Base-by-base conservation (phyloP, 2,329 filamentous ascomycete genomes). In the Sporothrix curviconia region DNA sequence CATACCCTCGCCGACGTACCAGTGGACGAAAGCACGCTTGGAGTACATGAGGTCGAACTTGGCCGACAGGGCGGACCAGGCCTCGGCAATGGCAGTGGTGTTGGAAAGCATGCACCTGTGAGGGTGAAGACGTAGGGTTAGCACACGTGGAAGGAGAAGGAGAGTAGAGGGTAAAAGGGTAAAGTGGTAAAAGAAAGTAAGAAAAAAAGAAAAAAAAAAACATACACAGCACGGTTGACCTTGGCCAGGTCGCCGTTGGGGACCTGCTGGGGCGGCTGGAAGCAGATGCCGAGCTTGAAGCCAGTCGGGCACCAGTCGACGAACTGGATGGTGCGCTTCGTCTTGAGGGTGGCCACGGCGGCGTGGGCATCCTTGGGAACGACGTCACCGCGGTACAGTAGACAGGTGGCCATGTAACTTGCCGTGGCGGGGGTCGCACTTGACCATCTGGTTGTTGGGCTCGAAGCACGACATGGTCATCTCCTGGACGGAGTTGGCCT, bases 1-100 rank as follows among this genome's bases (percentile, higher is more conserved):
- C 94, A 99, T 99, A 85, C 94, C 94, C 83, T 97, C 94, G 80
- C 94, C 94, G 72, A 99, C 94, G 70, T 97, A 99, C 94, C 94
- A 99, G 80, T 99, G 94, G 64, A 99, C 94, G 78, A 99, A 99
- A 62, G 94, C 94, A 81, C 94, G 94, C 88, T 99, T 99, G 75
- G 90, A 95, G 86, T 97, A 96, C 94, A 99, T 99, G 74, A 99
- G 90, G 72, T 99, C 94, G 81, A 99, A 99, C 81, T 99, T 99
- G 84, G 87, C 84, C 62, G 91, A 95, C 64, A 99, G 85, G 65
- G 91, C 91, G 63, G 89, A 92, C 94, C 94, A 99, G 63, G 94
- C 94, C 80, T 97, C 92, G 70, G 92, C 89, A 70, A 99, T 99
- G 70, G 94, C 92, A 55, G 94, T 99, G 68, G 94, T 99, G 84